Evolutionary conservation across 2,329 filamentous ascomycete species (phyloP), one percentile per base, ranked within the genome.

Genomic region (Sclerotinia glacialis): DNA sequence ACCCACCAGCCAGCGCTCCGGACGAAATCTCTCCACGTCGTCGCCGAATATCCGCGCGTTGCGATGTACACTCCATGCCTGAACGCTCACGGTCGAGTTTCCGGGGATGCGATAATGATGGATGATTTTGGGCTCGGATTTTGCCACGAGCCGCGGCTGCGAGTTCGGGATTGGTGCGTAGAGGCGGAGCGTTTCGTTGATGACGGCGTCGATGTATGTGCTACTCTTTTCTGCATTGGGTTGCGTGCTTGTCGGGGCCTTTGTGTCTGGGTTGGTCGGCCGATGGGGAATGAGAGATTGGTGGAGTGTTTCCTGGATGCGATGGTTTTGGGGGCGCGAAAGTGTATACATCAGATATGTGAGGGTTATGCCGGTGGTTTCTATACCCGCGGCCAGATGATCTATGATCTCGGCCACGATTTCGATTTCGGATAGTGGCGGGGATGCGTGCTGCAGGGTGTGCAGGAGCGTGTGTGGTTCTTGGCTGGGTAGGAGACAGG

Each of bases 1-100:
- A 11, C 84, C 82, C 21, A 83, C 86, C 70, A 97, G 85, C 93
- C 93, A 97, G 71, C 94, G 84, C 66, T 94, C 90, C 0, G 93
- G 93, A 61, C 88, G 82, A 74, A 93, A 97, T 7, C 77, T 78
- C 68, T 96, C 90, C 0, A 93, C 90, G 53, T 93, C 84, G 0
- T 89, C 23, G 0, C 56, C 87, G 75, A 96, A 98, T 1, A 92
- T 89, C 66, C 87, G 82, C 14, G 78, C 76, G 70, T 89, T 83
- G 26, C 83, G 82, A 69, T 89, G 85, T 44, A 87, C 79, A 14
- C 85, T 87, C 72, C 83, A 85, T 0, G 86, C 83, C 76, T 89
- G 86, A 69, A 82, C 83, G 73, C 86, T 87, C 61, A 87, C 86
- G 50, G 86, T 80, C 0, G 85, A 84, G 6, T 79, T 78, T 49